Evolutionary conservation across 805 yeast genomes (phyloP), one percentile per base, ranked within the genome.

Genomic region (Lachancea nothofagi): DNA sequence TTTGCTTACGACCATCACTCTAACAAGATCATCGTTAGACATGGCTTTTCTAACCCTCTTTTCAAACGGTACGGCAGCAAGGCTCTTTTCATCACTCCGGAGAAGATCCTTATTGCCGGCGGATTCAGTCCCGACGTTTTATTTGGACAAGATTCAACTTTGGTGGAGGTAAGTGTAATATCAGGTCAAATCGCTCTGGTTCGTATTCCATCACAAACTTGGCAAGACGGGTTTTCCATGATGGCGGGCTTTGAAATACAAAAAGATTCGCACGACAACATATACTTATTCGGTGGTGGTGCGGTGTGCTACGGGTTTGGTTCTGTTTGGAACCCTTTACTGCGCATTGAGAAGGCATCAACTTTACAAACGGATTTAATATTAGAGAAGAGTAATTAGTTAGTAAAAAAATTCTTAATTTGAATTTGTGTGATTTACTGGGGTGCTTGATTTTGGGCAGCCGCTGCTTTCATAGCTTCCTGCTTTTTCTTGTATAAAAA

Each of bases 291-390:
- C 30, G 83, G 80, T 7, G 90, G 94, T 3, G 94, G 94, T 3
- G 89, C 83, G 0, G 86, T 83, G 1, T 84, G 94, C 54, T 84
- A 80, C 48, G 82, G 89, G 1, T 85, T 83, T 62, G 95, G 95
- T 0, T 67, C 80, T 0, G 69, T 68, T 15, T 71, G 74, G 71
- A 73, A 74, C 33, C 26, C 15, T 7, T 12, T 14, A 14, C 17
- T 36, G 35, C 17, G 29, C 9, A 10, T 26, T 24, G 37, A 54
- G 54, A 29, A 19, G 3, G 24, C 34, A 8, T 27, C n/a, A 9
- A 8, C 7, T 27, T 27, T n/a, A n/a, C n/a, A n/a, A n/a, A n/a
- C n/a, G n/a, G n/a, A n/a, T n/a, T n/a, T n/a, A n/a, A n/a, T n/a
- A n/a, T n/a, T n/a, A n/a, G n/a, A n/a, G n/a, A n/a, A n/a, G n/a